Percentiles rank a stretch among this genome's conserved stretches.
Conservation (phyloP, 176 grass and related monocot species). For the Rhynchospora breviuscula region DNA sequence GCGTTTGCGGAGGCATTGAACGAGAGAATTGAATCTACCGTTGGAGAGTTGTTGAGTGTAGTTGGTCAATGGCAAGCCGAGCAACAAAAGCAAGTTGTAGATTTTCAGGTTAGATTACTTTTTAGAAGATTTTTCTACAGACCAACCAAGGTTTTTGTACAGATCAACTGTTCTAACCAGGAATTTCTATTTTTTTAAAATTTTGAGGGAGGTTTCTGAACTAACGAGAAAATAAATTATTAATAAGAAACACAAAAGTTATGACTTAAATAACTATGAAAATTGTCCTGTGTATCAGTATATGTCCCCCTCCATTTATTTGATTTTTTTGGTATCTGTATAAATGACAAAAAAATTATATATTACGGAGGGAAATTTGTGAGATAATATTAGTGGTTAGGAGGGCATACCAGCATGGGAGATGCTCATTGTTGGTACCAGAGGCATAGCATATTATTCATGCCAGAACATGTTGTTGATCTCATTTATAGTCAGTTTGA, state of each 20-base stretch:
- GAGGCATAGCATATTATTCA: background rate
- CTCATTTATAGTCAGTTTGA: background rate
- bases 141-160: background rate
- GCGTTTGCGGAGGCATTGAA: constrained; percentile 83
- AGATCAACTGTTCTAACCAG: background rate
- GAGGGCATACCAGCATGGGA: background rate
- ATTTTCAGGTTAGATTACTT: constrained; percentile 57
- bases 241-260: background rate
- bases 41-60: constrained; percentile 80
- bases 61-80: constrained; percentile 89
- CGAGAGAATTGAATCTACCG: constrained; percentile 63
- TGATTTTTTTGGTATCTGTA: background rate
- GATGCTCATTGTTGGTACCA: background rate
- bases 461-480: background rate
- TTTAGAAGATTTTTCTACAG: background rate
- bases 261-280: background rate
- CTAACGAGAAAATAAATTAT: background rate
- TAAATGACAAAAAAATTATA: background rate
- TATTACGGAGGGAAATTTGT: background rate
- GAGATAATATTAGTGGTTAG: background rate
- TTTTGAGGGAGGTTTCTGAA: background rate
- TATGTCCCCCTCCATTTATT: background rate
- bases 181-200: background rate
- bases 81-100: constrained; percentile 83
- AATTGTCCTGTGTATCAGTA: no score